These are phyloP conservation scores for Trichoderma orchidacearum DNA, from an alignment of 495 filamentous ascomycete species.

Conservation along the genomic window DNA sequence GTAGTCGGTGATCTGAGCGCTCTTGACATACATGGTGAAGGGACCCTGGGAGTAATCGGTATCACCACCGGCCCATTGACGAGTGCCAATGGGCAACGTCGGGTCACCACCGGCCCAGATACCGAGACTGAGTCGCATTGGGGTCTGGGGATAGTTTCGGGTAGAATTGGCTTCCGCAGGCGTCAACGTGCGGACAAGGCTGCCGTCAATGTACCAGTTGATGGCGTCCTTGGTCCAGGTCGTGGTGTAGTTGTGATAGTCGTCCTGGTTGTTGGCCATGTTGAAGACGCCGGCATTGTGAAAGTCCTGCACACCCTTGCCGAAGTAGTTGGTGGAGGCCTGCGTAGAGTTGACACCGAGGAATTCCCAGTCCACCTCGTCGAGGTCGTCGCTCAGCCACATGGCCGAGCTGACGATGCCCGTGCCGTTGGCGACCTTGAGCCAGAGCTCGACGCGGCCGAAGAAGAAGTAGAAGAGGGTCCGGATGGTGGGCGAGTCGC, in stretches of 20 bases:
- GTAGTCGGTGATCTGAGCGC: conserved; percentile 51
- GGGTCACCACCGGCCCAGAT: conserved; percentile 81
- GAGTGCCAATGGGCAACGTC: conserved; percentile 33
- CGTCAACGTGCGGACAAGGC: conserved; percentile 51
- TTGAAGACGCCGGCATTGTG: conserved; percentile 45
- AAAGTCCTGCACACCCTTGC: conserved; percentile 50
- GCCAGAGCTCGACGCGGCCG: conserved; percentile 52
- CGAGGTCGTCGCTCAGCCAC: conserved; percentile 69
- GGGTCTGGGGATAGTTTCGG: conserved; percentile 67
- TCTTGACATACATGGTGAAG: conserved; percentile 65
- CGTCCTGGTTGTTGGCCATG: conserved; percentile 26
- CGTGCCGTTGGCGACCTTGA: conserved; percentile 58
- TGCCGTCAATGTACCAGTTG: conserved; percentile 61
- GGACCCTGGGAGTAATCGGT: conserved; percentile 59
- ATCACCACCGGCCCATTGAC: conserved; percentile 67
- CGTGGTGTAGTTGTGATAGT: conserved; percentile 72
- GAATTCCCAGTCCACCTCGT: conserved; percentile 89
- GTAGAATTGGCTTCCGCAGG: conserved; percentile 49
- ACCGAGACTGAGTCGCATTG: conserved; percentile 71
- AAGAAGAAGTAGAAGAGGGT: conserved; percentile 70
- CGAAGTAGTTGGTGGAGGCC: conserved; percentile 76
- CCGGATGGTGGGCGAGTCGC: conserved; percentile 62
- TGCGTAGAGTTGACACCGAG: conserved; percentile 48
- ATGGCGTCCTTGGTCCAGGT: conserved; percentile 64
- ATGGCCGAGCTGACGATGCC: conserved; percentile 79